A percentile compares a stretch with the other conserved stretches of the same genome.
Conservation (phyloP, 75 land plant genomes). For the Gnetum montanum region DNA sequence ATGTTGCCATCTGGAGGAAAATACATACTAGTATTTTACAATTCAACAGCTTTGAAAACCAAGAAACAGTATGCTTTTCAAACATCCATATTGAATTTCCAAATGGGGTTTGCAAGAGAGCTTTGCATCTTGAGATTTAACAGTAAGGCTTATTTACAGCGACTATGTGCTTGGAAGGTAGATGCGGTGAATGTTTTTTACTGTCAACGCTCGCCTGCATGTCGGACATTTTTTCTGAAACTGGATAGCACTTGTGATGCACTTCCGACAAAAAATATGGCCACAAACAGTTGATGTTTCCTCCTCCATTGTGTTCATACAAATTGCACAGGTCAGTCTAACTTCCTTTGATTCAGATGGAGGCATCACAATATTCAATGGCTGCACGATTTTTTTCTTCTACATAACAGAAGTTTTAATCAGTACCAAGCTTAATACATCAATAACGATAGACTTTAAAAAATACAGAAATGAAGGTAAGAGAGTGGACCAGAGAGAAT, state of each 20-base stretch:
- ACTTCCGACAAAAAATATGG: slow-evolving; percentile 33
- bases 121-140: no score
- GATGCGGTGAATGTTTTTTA: slow-evolving; percentile 29
- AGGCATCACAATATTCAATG: background rate
- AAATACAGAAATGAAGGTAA: no score
- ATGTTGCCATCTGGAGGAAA: no score
- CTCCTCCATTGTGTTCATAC: slow-evolving; percentile 36
- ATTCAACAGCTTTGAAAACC: no score
- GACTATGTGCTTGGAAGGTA: slow-evolving; percentile 20
- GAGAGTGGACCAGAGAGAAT: no score
- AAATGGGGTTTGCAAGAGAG: no score
- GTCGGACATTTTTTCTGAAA: slow-evolving; percentile 42
- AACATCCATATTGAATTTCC: no score
- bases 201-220: slow-evolving; percentile 27
- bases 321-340: slow-evolving; percentile 32
- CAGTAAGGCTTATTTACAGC: no score
- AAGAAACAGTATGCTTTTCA: no score
- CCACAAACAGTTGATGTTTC: slow-evolving; percentile 51
- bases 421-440: no score
- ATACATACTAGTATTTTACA: no score
- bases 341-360: slow-evolving; percentile 9
- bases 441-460: no score
- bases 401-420: background rate
- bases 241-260: slow-evolving; percentile 32
- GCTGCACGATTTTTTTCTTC: background rate